A percentile compares a stretch with the other conserved stretches of the same genome.
These are phyloP conservation scores for Noccaea bulbosa DNA, from an alignment of 345 rosid species.

Conservation along the genomic window DNA sequence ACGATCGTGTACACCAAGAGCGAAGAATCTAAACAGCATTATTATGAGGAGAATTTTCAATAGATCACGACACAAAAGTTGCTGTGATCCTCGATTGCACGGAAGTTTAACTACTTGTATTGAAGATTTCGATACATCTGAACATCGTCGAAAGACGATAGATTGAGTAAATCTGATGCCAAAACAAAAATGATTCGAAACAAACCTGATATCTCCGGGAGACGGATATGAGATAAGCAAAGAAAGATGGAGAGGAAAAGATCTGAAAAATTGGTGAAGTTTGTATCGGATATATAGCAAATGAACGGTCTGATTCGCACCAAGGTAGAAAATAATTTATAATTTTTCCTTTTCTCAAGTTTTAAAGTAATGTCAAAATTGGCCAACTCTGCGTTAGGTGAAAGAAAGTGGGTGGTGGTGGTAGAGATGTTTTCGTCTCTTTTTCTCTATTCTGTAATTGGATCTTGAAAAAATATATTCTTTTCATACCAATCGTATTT, in stretches of 20 bases:
- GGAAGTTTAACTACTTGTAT: background rate
- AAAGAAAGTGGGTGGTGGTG: slow-evolving; percentile 30
- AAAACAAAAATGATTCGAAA: background rate
- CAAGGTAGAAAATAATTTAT: background rate
- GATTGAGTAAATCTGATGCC: background rate
- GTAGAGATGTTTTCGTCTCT: background rate
- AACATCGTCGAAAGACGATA: background rate
- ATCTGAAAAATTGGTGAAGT: background rate
- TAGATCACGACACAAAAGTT: slow-evolving; percentile 15
- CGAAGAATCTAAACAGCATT: slow-evolving; percentile 15
- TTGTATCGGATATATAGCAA: slow-evolving; percentile 34
- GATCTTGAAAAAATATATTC: background rate
- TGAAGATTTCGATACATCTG: background rate
- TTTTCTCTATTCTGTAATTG: background rate
- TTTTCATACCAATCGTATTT: slow-evolving; percentile 5
- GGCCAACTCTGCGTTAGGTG: slow-evolving; percentile 45
- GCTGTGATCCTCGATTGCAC: background rate
- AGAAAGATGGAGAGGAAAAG: background rate
- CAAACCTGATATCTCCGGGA: slow-evolving; percentile 10
- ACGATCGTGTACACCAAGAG: slow-evolving; percentile 8
- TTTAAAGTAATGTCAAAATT: slow-evolving; percentile 34
- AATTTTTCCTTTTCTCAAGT: background rate
- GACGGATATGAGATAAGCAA: background rate
- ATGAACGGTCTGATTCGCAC: slow-evolving; percentile 43
- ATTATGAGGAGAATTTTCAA: background rate